These are phyloP conservation scores for Wallacemonas rigidus DNA, from an alignment of 208 protist species.

Conservation along the genomic window DNA sequence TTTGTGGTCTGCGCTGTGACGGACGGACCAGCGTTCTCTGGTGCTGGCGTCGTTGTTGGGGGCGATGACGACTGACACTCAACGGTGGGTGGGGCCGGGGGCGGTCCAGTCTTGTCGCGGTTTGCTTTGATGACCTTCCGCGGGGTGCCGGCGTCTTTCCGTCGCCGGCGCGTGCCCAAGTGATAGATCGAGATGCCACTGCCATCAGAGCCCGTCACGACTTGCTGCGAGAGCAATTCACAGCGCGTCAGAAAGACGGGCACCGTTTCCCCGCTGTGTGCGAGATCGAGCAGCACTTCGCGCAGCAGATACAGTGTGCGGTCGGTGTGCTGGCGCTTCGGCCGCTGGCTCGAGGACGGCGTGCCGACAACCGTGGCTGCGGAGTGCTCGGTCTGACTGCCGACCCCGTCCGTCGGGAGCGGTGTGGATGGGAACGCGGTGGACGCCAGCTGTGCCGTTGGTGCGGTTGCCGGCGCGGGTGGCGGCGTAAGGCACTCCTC, in stretches of 20 bases:
- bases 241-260: conserved; percentile 80
- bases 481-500: background rate
- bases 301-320: conserved; percentile 75
- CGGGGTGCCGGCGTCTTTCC: conserved; percentile 46
- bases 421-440: background rate
- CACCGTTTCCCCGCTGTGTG: conserved; percentile 67
- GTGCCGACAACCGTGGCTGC: background rate
- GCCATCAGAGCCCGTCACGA: conserved; percentile 60
- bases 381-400: background rate
- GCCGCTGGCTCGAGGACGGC: conserved; percentile 19
- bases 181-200: conserved; percentile 73
- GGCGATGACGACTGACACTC: background rate
- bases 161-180: conserved; percentile 64
- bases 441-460: background rate
- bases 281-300: conserved; percentile 70
- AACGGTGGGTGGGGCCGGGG: too few relatives aligned
- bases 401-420: background rate
- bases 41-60: background rate
- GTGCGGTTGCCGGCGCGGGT: background rate
- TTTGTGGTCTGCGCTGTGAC: background rate
- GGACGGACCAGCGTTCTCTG: background rate
- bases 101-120: conserved; percentile 26
- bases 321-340: conserved; percentile 52
- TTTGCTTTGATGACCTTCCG: conserved; percentile 57
- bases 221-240: conserved; percentile 58